Percentiles rank a stretch among this genome's conserved stretches.
Evolutionary conservation across 495 filamentous ascomycete genomes (phyloP).

Genomic region (Aspergillus nanangensis): DNA sequence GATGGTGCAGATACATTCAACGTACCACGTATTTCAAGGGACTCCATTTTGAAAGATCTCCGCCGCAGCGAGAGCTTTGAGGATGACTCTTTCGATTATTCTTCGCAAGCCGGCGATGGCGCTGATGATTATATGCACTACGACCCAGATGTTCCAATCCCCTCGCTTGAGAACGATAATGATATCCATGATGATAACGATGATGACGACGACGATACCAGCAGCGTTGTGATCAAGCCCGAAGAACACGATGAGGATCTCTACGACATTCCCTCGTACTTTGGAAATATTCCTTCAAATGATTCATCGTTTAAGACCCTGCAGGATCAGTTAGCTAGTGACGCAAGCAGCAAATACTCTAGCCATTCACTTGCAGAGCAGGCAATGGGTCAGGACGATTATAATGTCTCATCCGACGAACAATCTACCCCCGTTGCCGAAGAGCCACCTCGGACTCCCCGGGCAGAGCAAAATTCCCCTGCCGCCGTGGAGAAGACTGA

Average conservation of each 20-base stretch:
- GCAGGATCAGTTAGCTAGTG: slow-evolving; percentile 31
- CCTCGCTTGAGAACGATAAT: slow-evolving; percentile 59
- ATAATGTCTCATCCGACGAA: slow-evolving; percentile 10
- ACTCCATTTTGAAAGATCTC: slow-evolving; percentile 86
- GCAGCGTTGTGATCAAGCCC: slow-evolving; percentile 64
- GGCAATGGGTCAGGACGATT: slow-evolving; percentile 2
- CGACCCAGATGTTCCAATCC: slow-evolving; percentile 84
- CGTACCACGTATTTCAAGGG: slow-evolving; percentile 80
- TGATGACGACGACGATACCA: slow-evolving; percentile 53
- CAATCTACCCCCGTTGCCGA: slow-evolving; percentile 11
- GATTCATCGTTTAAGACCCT: slow-evolving; percentile 42
- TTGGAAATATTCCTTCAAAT: slow-evolving; percentile 44
- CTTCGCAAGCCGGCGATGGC: slow-evolving; percentile 52
- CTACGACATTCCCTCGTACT: slow-evolving; percentile 61
- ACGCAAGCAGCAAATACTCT: slow-evolving; percentile 50
- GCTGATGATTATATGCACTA: slow-evolving; percentile 50
- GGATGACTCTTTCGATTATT: slow-evolving; percentile 59
- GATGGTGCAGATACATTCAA: slow-evolving; percentile 20
- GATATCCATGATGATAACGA: slow-evolving; percentile 53
- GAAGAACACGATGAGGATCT: slow-evolving; percentile 61
- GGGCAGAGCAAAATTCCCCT: no score
- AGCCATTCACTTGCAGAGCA: slow-evolving; percentile 30
- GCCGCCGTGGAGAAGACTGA: no score
- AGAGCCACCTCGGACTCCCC: no score
- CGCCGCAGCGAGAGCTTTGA: slow-evolving; percentile 59